Evolutionary conservation across 345 rosid genomes (phyloP), one percentile per base, ranked within the genome.

Genomic region (Corchorus olitorius): DNA sequence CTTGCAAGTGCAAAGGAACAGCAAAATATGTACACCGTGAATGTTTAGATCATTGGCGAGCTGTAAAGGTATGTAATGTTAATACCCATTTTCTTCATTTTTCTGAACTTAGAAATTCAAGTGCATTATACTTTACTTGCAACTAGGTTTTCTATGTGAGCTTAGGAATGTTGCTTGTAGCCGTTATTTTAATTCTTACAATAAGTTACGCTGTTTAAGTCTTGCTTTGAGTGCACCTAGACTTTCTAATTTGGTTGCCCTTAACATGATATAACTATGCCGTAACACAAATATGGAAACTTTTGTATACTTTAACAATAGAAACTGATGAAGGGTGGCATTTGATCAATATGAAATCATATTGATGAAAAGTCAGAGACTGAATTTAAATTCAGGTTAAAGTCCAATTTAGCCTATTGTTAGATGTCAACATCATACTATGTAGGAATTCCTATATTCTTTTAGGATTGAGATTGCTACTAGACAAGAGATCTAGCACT

Each of bases 41-140:
- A 73, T 97, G 99, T 78, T 88, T 97, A 87, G 98, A 97, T 81
- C 99, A 97, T 55, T 97, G 99, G 99, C 90, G 99, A 77, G 95
- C 99, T 14, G 88, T 94, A 52, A 89, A 83, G 98, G 99, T 94
- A 81, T 63, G 27, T 0, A 0, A 41, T 12, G 19, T 66, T 10
- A 48, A 37, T 46, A 43, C 5, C 27, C 43, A 4, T 27, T 76
- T 65, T 16, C 35, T 65, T 66, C 41, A 37, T 71, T 22, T 45
- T 8, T 73, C 6, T 39, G 13, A 60, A 58, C 67, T 4, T 1
- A 20, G 22, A 20, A 0, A 74, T 5, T 74, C 11, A 1, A 33
- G 17, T 60, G 75, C 39, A 20, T 39, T 56, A 27, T 46, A 60
- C 37, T 46, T 56, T 62, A 34, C 59, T 74, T 74, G 41, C 46